Evolutionary conservation across 345 rosid species (phyloP), one percentile per base, ranked within the genome.

Genomic region (Euphorbia tirucalli): DNA sequence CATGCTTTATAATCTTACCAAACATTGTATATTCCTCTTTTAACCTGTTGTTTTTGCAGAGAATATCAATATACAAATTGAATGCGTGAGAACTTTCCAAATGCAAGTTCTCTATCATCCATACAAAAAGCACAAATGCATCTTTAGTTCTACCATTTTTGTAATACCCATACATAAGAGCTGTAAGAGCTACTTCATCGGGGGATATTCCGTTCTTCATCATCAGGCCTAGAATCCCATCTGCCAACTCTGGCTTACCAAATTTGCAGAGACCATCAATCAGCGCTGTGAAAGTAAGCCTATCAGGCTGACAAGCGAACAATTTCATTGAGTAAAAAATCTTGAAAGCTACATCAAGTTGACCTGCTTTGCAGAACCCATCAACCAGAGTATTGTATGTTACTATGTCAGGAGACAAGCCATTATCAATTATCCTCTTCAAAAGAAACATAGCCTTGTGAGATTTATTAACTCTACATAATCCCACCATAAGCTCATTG

Each of bases 401-500:
- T 69, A 86, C 74, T 41, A 50, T 65, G 50, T 82, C 66, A 69
- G 86, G 86, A 54, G 72, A 71, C 61, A 85, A 70, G 22, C 83
- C 86, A 78, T 67, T 76, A 54, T 78, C 70, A 61, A 83, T 19
- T 55, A 86, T 58, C 75, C 77, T 75, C 74, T 76, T 70, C 73
- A 86, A 69, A 24, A 82, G 78, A 7, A 74, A 46, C 72, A 80
- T 31, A 16, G 86, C 86, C 66, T 77, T 82, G 52, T 56, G 77
- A 3, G 85, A 69, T 75, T 74, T 82, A 65, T 79, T 83, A 0
- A 83, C 83, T 78, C 69, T 77, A 69, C 89, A 86, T 46, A 84
- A 73, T 21, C 89, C 89, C 44, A 79, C 86, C 59, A 86, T 84
- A 70, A 86, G 87, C 79, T 77, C 87, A 30, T 86, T 86, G 65